A percentile compares a stretch with the other conserved stretches of the same genome.
These are phyloP conservation scores for Parasarocladium wereldwijsianum DNA, from an alignment of 2,329 filamentous ascomycete species.

Conservation along the genomic window DNA sequence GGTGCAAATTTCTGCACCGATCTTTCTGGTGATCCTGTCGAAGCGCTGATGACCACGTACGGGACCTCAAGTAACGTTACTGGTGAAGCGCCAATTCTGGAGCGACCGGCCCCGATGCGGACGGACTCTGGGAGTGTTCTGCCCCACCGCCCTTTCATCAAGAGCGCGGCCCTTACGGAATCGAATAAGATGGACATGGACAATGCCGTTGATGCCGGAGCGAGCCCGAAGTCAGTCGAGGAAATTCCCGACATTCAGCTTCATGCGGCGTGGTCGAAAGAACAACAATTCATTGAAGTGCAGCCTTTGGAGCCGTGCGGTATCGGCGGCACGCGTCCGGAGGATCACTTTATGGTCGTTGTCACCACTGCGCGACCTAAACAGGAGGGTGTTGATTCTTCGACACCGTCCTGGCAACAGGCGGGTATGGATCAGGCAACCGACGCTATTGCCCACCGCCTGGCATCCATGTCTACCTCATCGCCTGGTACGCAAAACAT, in stretches of 20 bases:
- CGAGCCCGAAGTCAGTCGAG: constrained; percentile 19
- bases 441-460: constrained; percentile 24
- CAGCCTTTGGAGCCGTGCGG: constrained; percentile 40
- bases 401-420: not conserved
- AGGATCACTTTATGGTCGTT: constrained; percentile 48
- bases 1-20: constrained; percentile 72
- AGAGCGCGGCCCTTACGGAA: constrained; percentile 11
- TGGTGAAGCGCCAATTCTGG: constrained; percentile 8
- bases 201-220: constrained; percentile 10
- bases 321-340: constrained; percentile 41
- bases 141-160: constrained; percentile 33
- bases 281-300: constrained; percentile 22
- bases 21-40: constrained; percentile 50
- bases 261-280: constrained; percentile 31
- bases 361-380: constrained; percentile 34
- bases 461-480: constrained; percentile 26
- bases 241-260: constrained; percentile 24
- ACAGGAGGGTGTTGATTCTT: constrained; percentile 7
- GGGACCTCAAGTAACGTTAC: constrained; percentile 27
- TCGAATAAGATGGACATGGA: constrained; percentile 15
- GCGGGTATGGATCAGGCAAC: constrained; percentile 16
- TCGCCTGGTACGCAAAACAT: constrained; percentile 14
- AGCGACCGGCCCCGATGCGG: constrained; percentile 17
- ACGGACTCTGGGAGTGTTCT: constrained; percentile 37
- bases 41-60: constrained; percentile 31